A percentile compares a stretch with the other conserved stretches of the same genome.
Evolutionary conservation across 345 rosid species (phyloP).

Genomic region (Sonneratia caseolaris): DNA sequence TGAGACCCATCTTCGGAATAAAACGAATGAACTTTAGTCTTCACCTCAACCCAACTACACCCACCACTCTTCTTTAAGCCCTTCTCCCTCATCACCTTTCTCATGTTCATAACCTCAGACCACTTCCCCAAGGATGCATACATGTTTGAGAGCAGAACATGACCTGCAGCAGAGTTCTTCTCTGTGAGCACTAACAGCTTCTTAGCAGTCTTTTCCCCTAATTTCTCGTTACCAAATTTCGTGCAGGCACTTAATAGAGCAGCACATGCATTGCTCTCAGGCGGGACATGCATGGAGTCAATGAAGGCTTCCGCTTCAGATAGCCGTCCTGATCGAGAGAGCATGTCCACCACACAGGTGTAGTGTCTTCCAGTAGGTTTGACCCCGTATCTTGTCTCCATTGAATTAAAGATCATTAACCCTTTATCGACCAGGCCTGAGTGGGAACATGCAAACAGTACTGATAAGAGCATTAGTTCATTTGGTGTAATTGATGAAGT

Average conservation of each 20-base stretch:
- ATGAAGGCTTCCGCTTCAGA: constrained; percentile 48
- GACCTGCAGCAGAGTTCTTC: constrained; percentile 25
- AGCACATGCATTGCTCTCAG: constrained; percentile 35
- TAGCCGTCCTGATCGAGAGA: constrained; percentile 46
- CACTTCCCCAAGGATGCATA: constrained; percentile 52
- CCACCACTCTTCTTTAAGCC: constrained; percentile 44
- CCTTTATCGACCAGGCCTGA: constrained; percentile 41
- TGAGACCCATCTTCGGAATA: constrained; percentile 33
- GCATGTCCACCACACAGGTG: constrained; percentile 50
- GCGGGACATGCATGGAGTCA: constrained; percentile 37
- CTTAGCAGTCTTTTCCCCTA: constrained; percentile 35
- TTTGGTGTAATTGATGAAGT: constrained; percentile 24
- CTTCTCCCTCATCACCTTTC: constrained; percentile 43
- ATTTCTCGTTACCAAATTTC: constrained; percentile 29
- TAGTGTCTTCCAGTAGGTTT: constrained; percentile 37
- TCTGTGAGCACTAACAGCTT: constrained; percentile 30
- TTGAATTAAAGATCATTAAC: constrained; percentile 26
- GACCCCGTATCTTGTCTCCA: constrained; percentile 32
- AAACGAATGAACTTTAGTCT: constrained; percentile 29
- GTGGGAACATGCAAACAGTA: constrained; percentile 54
- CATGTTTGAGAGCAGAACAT: constrained; percentile 45
- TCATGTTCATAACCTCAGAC: constrained; percentile 31
- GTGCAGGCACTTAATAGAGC: constrained; percentile 50
- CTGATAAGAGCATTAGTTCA: constrained; percentile 33
- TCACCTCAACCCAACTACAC: constrained; percentile 52